Base-by-base conservation (phyloP, 345 rosid species). In the Murraya paniculata region DNA sequence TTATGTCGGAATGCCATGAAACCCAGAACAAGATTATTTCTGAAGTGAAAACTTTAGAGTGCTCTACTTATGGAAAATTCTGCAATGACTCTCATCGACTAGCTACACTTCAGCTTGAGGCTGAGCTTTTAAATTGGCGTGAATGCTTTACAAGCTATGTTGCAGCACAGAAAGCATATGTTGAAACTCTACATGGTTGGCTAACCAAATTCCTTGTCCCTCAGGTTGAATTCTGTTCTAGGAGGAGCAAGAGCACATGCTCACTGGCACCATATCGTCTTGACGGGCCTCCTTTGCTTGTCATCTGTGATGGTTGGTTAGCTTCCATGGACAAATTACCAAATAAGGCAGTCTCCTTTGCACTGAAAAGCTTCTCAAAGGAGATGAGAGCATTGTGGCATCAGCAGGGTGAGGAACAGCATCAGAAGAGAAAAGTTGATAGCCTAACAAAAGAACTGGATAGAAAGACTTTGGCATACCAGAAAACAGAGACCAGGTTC, bases 71-170 rank as follows among this genome's bases (percentile, higher is more conserved):
- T 77, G 96, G 90, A 58, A 89, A 89, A 69, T 90, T 90, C 85
- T 81, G 88, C 88, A 89, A 87, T 31, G 89, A 89, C 68, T 90
- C 90, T 45, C 93, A 90, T 64, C 81, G 93, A 50, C 89, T 91
- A 4, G 96, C 96, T 1, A 91, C 91, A 0, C 93, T 89, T 67
- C 96, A 91, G 83, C 93, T 92, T 2, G 91, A 90, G 84, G 96
- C 93, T 0, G 94, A 90, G 85, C 85, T 92, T 78, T 89, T 79
- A 64, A 86, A 86, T 65, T 92, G 94, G 96, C 82, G 85, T 30
- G 80, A 85, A 68, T 87, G 91, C 84, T 88, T 92, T 64, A 56
- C 74, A 0, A 88, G 81, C 35, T 90, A 92, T 61, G 33, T 88
- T 66, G 72, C 85, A 7, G 90, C 93, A 53, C 92, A 89, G 38